These are phyloP conservation scores for Nicotiana noctiflora DNA, from an alignment of 257 asterid species.

Conservation along the genomic window DNA sequence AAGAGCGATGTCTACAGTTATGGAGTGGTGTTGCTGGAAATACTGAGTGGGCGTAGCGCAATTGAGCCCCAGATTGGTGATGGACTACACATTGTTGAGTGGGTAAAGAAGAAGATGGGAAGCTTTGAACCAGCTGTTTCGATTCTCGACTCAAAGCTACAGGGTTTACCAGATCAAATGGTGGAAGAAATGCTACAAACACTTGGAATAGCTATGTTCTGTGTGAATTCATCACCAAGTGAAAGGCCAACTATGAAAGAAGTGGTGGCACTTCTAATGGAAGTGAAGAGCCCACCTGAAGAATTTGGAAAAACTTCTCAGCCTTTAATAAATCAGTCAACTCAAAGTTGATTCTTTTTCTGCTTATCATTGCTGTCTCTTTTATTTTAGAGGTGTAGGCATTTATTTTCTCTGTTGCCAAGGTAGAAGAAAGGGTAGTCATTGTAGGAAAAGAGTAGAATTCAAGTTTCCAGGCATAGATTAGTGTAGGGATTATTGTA, in stretches of 20 bases:
- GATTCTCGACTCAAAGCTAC: constrained; percentile 61
- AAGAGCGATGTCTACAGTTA: constrained; percentile 90
- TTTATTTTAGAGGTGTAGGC: constrained; percentile 9
- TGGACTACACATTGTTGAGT: constrained; percentile 75
- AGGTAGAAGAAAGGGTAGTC: background rate
- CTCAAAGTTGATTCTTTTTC: constrained; percentile 37
- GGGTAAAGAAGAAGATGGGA: constrained; percentile 92
- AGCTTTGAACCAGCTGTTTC: constrained; percentile 78
- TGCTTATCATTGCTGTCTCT: background rate
- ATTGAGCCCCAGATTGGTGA: constrained; percentile 68
- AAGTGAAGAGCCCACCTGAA: constrained; percentile 67
- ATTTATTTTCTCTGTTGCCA: constrained; percentile 15
- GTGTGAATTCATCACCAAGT: constrained; percentile 66
- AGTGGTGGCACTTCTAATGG: constrained; percentile 83
- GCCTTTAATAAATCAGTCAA: constrained; percentile 68
- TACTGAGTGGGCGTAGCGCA: constrained; percentile 69
- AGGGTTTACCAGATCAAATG: constrained; percentile 62
- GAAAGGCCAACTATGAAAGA: constrained; percentile 93
- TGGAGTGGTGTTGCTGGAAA: constrained; percentile 79
- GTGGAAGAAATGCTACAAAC: constrained; percentile 91
- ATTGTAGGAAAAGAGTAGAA: constrained; percentile 10
- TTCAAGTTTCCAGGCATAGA: constrained; percentile 22
- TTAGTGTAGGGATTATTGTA: constrained; percentile 38
- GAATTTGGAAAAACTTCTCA: constrained; percentile 73
- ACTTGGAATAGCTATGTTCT: constrained; percentile 82